Conservation (phyloP, 129 eudicot genomes). For the Flaveria linearis region DNA sequence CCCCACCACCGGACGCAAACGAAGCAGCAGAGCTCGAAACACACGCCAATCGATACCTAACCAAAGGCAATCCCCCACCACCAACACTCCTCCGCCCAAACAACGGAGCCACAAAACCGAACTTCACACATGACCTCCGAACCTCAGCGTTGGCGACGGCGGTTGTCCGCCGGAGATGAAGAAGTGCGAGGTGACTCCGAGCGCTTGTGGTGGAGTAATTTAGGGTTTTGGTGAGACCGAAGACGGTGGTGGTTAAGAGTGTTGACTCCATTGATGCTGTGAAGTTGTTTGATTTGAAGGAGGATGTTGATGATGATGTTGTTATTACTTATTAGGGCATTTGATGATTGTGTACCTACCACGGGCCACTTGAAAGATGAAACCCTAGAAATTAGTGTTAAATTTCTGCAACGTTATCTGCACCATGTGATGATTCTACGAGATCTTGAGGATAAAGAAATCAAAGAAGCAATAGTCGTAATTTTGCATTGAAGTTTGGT, state of each 20-base stretch:
- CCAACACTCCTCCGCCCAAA: slow-evolving; percentile 29
- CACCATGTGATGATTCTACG: slow-evolving; percentile 13
- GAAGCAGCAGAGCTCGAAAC: slow-evolving; percentile 62
- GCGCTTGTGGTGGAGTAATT: slow-evolving; percentile 36
- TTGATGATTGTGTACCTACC: slow-evolving; percentile 21
- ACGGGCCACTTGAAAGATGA: not conserved
- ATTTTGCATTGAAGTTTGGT: not conserved
- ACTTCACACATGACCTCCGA: slow-evolving; percentile 26
- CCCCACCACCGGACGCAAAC: slow-evolving; percentile 66
- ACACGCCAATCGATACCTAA: slow-evolving; percentile 45
- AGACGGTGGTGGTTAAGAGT: slow-evolving; percentile 41
- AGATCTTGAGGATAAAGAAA: not conserved
- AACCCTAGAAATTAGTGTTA: slow-evolving; percentile 21
- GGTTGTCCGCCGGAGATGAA: slow-evolving; percentile 36
- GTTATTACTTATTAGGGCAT: not conserved
- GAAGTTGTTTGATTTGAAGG: slow-evolving; percentile 3
- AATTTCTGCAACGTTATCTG: slow-evolving; percentile 20
- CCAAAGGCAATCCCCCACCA: slow-evolving; percentile 29
- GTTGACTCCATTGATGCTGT: slow-evolving; percentile 60
- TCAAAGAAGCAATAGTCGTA: not conserved
- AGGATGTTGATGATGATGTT: not conserved
- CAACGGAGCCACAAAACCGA: slow-evolving; percentile 27
- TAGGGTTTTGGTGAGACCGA: slow-evolving; percentile 54
- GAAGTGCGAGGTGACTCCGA: slow-evolving; percentile 36
- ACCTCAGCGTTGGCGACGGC: slow-evolving; percentile 18